Evolutionary conservation across 2,329 filamentous ascomycete species (phyloP).

Genomic region (Penicillium polonicum): DNA sequence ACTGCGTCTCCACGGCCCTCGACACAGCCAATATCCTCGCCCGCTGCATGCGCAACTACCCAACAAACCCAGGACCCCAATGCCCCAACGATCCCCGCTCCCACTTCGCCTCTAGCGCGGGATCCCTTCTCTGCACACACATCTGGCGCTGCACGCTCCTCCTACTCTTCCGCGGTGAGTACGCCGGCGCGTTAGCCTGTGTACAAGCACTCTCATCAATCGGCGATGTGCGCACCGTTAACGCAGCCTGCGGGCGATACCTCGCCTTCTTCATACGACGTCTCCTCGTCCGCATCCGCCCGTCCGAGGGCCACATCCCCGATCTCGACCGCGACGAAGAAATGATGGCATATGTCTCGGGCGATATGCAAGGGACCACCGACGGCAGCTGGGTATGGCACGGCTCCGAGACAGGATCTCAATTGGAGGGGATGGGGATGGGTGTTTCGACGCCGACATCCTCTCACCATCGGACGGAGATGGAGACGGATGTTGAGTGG

Average conservation of each 20-base stretch:
- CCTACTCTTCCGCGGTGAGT: slow-evolving; percentile 71
- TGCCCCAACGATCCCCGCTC: slow-evolving; percentile 51
- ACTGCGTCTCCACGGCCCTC: slow-evolving; percentile 70
- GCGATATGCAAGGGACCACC: slow-evolving; percentile 77
- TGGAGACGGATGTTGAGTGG: slow-evolving; percentile 66
- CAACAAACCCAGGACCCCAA: slow-evolving; percentile 6
- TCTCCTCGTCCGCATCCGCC: slow-evolving; percentile 58
- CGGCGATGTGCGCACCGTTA: slow-evolving; percentile 68
- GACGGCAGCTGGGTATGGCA: slow-evolving; percentile 84
- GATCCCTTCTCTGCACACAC: slow-evolving; percentile 74
- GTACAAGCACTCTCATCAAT: slow-evolving; percentile 70
- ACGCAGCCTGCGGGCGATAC: slow-evolving; percentile 76
- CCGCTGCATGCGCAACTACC: slow-evolving; percentile 55
- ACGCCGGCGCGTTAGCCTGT: slow-evolving; percentile 69
- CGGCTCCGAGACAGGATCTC: slow-evolving; percentile 54
- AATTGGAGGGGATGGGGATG: slow-evolving; percentile 29
- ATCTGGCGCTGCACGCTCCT: slow-evolving; percentile 85
- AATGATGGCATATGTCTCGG: slow-evolving; percentile 79
- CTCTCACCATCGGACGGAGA: slow-evolving; percentile 43
- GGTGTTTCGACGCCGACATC: slow-evolving; percentile 12
- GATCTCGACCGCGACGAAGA: slow-evolving; percentile 72
- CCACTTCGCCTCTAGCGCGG: slow-evolving; percentile 65
- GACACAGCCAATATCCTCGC: slow-evolving; percentile 77
- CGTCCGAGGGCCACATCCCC: slow-evolving; percentile 32
- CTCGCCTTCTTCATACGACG: slow-evolving; percentile 75